phyloP scores from a whole-genome alignment of 2,329 filamentous ascomycete species.

The Ceratocystis lukuohia region DNA sequence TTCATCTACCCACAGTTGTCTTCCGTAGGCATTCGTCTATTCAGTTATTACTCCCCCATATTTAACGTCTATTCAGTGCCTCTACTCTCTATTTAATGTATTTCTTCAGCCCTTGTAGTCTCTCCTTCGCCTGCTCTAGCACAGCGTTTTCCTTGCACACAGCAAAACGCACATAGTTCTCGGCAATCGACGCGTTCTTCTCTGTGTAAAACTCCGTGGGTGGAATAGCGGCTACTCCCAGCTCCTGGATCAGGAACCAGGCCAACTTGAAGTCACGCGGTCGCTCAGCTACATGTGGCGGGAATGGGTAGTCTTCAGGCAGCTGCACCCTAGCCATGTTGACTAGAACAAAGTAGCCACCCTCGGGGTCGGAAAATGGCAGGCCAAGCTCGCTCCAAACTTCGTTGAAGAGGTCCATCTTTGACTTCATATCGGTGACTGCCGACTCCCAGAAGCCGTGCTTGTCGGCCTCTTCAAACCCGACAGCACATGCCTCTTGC shows the following conservation, averaged over 20 bases:
- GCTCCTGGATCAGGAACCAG: conserved; percentile 94
- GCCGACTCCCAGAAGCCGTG: conserved; percentile 79
- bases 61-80: neutral
- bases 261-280: conserved; percentile 87
- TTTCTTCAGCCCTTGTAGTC: conserved; percentile 58
- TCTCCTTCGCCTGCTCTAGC: conserved; percentile 62
- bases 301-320: conserved; percentile 75
- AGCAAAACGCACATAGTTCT: conserved; percentile 89
- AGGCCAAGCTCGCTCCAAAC: conserved; percentile 63
- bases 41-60: neutral
- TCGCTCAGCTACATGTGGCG: conserved; percentile 69
- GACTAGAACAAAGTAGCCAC: conserved; percentile 92
- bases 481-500: conserved; percentile 86
- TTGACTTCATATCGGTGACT: conserved; percentile 75
- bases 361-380: conserved; percentile 83
- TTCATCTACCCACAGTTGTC: neutral
- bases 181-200: conserved; percentile 65
- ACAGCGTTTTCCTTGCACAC: conserved; percentile 92
- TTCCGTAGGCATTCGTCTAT: no score
- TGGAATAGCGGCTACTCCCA: conserved; percentile 90
- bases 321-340: conserved; percentile 83
- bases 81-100: conserved; percentile 36
- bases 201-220: conserved; percentile 96
- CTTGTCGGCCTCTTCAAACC: conserved; percentile 78
- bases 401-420: conserved; percentile 76